A percentile compares a stretch with the other conserved stretches of the same genome.
These are phyloP conservation scores for Myriangium duriaei DNA, from an alignment of 2,329 filamentous ascomycete species.

Conservation along the genomic window DNA sequence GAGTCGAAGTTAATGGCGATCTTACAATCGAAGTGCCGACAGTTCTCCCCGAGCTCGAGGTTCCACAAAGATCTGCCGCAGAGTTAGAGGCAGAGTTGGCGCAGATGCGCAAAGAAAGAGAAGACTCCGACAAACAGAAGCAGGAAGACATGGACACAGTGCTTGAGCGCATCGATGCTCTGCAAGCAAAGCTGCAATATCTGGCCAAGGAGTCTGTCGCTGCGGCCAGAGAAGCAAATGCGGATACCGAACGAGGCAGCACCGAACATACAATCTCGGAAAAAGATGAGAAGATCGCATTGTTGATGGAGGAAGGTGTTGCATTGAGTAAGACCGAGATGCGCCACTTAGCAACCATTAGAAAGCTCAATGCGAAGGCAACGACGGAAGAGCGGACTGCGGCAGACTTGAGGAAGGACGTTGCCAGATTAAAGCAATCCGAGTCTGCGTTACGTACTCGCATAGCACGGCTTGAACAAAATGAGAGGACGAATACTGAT, in stretches of 20 bases:
- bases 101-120: constrained; percentile 38
- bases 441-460: constrained; percentile 49
- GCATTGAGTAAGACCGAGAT: constrained; percentile 77
- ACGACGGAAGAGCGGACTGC: constrained; percentile 40
- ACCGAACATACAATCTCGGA: constrained; percentile 70
- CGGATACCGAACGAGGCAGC: constrained; percentile 51
- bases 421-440: constrained; percentile 54
- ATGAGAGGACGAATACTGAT: constrained; percentile 44
- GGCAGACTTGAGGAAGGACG: constrained; percentile 42
- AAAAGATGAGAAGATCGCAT: constrained; percentile 79
- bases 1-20: constrained; percentile 10
- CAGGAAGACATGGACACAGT: constrained; percentile 76
- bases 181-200: constrained; percentile 85
- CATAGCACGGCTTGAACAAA: constrained; percentile 46
- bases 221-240: constrained; percentile 55
- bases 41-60: neutral
- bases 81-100: constrained; percentile 35
- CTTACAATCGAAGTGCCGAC: neutral
- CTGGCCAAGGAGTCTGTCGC: constrained; percentile 69
- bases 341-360: constrained; percentile 70
- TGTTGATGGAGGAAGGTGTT: constrained; percentile 85
- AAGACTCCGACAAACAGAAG: constrained; percentile 44
- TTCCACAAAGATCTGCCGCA: constrained; percentile 14
- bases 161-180: constrained; percentile 77
- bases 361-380: constrained; percentile 53